phyloP scores from a whole-genome alignment of 164 flowering plant species.

The Berberis vulgaris region DNA sequence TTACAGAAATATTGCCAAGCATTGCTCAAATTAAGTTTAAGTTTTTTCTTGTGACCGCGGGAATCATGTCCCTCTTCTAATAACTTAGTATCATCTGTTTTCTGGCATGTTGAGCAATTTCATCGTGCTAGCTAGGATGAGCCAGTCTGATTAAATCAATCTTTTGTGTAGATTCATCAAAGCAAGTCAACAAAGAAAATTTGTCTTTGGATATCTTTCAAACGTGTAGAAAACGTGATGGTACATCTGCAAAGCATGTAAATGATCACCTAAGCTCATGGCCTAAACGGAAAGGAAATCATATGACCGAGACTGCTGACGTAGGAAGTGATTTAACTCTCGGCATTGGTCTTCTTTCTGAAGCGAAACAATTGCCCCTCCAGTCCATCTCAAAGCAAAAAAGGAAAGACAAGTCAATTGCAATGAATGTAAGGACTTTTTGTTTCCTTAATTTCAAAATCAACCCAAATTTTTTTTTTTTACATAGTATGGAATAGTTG shows the following conservation, averaged over 20 bases:
- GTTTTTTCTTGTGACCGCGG: too few species aligned
- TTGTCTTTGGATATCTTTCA: not conserved
- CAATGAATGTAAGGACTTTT: conserved; percentile 32
- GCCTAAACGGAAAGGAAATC: not conserved
- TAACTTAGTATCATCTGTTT: too few species aligned
- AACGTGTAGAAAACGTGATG: too few species aligned
- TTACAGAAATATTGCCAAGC: too few species aligned
- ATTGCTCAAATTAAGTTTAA: too few species aligned
- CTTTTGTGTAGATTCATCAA: not conserved
- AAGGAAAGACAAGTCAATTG: conserved; percentile 26
- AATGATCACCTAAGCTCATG: not conserved
- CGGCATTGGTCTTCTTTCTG: conserved; percentile 19
- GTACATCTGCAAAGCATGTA: too few species aligned
- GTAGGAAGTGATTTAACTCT: conserved; percentile 11
- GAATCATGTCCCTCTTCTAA: too few species aligned
- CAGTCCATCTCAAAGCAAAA: conserved; percentile 18
- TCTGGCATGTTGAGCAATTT: not conserved
- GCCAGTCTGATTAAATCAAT: too few species aligned
- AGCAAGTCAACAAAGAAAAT: too few species aligned
- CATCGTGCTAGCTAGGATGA: not conserved
- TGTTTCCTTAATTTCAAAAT: not conserved
- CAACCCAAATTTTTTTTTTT: too few species aligned
- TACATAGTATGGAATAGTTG: not conserved
- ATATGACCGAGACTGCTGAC: conserved; percentile 3
- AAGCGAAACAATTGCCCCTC: conserved; percentile 10